A percentile compares a stretch with the other conserved stretches of the same genome.
These are phyloP conservation scores for Kwoniella mangroviensis DNA, from an alignment of 768 basidiomycete genomes.

Conservation along the genomic window DNA sequence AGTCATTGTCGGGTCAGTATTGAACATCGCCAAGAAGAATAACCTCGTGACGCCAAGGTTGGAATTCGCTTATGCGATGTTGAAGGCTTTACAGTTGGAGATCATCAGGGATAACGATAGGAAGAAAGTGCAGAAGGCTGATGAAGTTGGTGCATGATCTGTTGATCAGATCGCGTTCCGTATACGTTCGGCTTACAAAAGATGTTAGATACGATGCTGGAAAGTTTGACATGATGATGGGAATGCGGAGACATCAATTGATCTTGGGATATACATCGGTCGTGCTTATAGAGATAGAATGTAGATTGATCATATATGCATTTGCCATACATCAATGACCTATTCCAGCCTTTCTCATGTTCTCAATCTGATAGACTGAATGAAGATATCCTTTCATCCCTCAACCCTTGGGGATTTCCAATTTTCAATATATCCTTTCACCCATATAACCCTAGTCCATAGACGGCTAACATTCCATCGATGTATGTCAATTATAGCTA, in stretches of 20 bases:
- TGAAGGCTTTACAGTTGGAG: constrained; percentile 44
- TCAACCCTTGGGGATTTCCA: background rate
- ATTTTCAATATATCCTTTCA: background rate
- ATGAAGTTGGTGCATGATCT: background rate
- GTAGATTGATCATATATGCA: no score
- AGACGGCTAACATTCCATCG: no score
- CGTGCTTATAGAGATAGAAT: no score
- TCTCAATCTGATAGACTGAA: no score
- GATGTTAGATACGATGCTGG: no score
- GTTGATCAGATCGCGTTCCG: background rate
- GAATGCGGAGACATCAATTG: no score
- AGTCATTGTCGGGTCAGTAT: constrained; percentile 45
- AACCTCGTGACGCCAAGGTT: constrained; percentile 35
- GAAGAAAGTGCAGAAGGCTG: constrained; percentile 11
- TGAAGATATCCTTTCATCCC: background rate
- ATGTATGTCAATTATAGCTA: no score
- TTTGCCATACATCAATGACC: no score
- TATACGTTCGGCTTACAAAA: no score
- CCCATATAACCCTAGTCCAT: background rate
- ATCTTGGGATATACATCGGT: no score
- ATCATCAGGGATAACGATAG: constrained; percentile 24
- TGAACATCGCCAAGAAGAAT: constrained; percentile 34
- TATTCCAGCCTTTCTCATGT: no score
- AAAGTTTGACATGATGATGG: rapidly evolving
- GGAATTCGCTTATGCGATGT: constrained; percentile 38